Conservation (phyloP, 169 alveolate species). For the Plasmodium berghei region DNA sequence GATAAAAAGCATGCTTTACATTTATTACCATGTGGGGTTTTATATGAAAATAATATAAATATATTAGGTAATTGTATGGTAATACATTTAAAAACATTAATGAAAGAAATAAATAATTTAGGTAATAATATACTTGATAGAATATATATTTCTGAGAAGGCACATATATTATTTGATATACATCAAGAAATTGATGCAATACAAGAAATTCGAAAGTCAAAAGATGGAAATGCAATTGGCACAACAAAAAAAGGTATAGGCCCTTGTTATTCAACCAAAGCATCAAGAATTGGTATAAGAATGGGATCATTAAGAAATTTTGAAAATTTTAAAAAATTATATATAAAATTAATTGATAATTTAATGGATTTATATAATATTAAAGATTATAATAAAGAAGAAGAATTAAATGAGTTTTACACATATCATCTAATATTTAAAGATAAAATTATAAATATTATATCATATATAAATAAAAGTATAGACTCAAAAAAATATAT, state of each 20-base stretch:
- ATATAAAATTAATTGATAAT: slow-evolving; percentile 78
- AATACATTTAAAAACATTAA: slow-evolving; percentile 82
- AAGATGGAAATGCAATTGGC: slow-evolving; percentile 89
- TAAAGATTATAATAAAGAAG: slow-evolving; percentile 78
- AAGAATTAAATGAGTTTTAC: slow-evolving; percentile 86
- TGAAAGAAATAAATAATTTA: slow-evolving; percentile 71
- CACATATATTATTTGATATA: slow-evolving; percentile 91
- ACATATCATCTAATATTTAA: slow-evolving; percentile 82
- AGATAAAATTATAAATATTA: slow-evolving; percentile 90
- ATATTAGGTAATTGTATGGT: slow-evolving; percentile 96
- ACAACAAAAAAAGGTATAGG: slow-evolving; percentile 97
- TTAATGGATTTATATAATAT: slow-evolving; percentile 80
- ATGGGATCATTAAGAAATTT: slow-evolving; percentile 87
- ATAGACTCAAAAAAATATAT: slow-evolving; percentile 79
- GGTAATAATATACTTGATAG: slow-evolving; percentile 80
- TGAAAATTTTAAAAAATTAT: slow-evolving; percentile 83
- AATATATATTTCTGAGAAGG: slow-evolving; percentile 91
- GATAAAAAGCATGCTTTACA: slow-evolving; percentile 92
- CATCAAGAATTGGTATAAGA: slow-evolving; percentile 92
- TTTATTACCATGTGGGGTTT: slow-evolving; percentile 95
- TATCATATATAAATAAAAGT: slow-evolving; percentile 81
- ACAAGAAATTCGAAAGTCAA: slow-evolving; percentile 79
- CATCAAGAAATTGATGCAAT: slow-evolving; percentile 85
- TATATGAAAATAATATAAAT: slow-evolving; percentile 84
- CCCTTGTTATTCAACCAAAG: slow-evolving; percentile 94